Evolutionary conservation across 108 stramenopile genomes (phyloP).

Genomic region (Fragilaria radians): DNA sequence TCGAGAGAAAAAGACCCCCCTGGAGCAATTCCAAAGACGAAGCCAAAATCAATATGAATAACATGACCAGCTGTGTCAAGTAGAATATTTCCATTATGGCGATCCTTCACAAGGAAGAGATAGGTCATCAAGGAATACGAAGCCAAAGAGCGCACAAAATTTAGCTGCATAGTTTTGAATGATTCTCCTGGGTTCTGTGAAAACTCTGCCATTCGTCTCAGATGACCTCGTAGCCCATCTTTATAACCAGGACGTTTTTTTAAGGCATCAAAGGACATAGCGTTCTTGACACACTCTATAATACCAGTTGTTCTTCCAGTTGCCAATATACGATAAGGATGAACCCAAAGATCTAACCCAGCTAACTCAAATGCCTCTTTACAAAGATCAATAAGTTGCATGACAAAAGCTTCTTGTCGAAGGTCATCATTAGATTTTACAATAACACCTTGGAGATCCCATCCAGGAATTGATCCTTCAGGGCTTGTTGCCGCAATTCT

Average conservation of each 20-base stretch:
- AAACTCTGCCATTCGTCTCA: conserved; percentile 77
- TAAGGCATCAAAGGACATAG: conserved; percentile 87
- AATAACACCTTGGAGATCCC: conserved; percentile 90
- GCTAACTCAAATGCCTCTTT: conserved; percentile 83
- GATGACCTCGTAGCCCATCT: conserved; percentile 68
- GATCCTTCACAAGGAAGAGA: conserved; percentile 96
- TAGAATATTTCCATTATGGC: conserved; percentile 96
- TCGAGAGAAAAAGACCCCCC: conserved; percentile 95
- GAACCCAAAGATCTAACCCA: conserved; percentile 82
- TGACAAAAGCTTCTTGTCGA: conserved; percentile 92
- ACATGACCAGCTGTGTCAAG: conserved; percentile 91
- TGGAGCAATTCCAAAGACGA: conserved; percentile 89
- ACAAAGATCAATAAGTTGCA: conserved; percentile 89
- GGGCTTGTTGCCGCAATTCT: conserved; percentile 70
- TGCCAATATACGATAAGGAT: conserved; percentile 94
- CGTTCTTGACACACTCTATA: conserved; percentile 94
- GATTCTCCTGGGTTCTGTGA: conserved; percentile 65
- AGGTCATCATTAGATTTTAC: conserved; percentile 97
- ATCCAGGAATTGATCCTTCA: conserved; percentile 81
- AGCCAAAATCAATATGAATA: conserved; percentile 92
- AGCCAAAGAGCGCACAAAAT: conserved; percentile 91
- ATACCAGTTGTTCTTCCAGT: conserved; percentile 85
- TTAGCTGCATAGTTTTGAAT: conserved; percentile 71
- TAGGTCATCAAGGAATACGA: conserved; percentile 92
- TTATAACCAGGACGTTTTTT: conserved; percentile 84